A percentile compares a stretch with the other conserved stretches of the same genome.
Conservation (phyloP, 257 asterid genomes). For the Capsicum rhomboideum region DNA sequence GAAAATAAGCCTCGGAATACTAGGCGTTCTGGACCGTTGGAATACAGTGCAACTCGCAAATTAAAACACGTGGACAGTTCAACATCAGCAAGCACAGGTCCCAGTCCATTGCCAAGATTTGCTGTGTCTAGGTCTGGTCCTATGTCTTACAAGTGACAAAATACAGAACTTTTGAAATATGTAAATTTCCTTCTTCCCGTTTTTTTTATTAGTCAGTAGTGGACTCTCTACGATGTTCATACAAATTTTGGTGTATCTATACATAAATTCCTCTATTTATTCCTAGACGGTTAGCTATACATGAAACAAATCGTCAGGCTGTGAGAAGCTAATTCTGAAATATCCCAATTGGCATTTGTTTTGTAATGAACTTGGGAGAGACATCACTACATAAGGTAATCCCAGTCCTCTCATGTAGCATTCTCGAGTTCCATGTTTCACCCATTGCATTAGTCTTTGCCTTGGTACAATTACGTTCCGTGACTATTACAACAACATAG, state of each 20-base stretch:
- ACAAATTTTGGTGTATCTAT: conserved; percentile 1
- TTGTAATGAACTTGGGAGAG: not conserved
- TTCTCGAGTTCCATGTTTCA: not conserved
- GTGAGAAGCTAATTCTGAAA: not conserved
- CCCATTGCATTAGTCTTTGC: not conserved
- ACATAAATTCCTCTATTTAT: not conserved
- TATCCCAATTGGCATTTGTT: not conserved
- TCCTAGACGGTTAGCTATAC: not conserved
- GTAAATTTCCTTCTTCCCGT: conserved; percentile 23
- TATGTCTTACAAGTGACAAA: conserved; percentile 48
- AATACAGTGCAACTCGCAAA: conserved; percentile 64
- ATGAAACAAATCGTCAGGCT: not conserved
- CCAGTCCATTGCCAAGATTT: conserved; percentile 91
- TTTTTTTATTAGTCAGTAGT: not conserved
- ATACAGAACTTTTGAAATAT: conserved; percentile 8
- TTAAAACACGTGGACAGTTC: conserved; percentile 66
- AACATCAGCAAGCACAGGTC: conserved; percentile 75
- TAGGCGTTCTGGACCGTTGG: conserved; percentile 94
- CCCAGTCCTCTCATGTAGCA: not conserved
- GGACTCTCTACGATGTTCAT: not conserved
- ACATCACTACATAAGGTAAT: not conserved
- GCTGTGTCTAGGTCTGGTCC: conserved; percentile 97
- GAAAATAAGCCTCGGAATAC: conserved; percentile 41
- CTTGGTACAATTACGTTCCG: not conserved
- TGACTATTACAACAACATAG: not conserved